These are phyloP conservation scores for Talaromyces sp. DNA, from an alignment of 2,329 filamentous ascomycete genomes.

Conservation along the genomic window DNA sequence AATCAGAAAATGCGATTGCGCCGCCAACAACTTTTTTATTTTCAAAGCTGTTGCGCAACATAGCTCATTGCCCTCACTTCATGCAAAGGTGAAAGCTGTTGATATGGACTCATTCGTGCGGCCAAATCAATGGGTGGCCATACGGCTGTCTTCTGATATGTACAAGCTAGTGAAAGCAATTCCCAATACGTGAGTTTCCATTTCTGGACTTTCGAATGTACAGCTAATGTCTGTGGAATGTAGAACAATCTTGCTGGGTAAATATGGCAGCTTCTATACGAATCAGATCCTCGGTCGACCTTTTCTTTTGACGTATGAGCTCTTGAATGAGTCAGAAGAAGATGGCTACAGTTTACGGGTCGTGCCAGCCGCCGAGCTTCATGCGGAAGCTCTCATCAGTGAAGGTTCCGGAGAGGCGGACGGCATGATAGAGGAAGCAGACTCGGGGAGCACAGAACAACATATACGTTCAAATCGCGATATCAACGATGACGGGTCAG, in stretches of 20 bases:
- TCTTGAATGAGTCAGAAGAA: conserved; percentile 66
- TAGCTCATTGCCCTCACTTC: neutral
- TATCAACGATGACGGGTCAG: conserved; percentile 59
- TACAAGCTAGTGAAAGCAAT: conserved; percentile 57
- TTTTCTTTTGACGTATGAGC: conserved; percentile 86
- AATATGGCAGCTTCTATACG: conserved; percentile 85
- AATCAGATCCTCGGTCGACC: conserved; percentile 90
- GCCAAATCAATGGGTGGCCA: conserved; percentile 35
- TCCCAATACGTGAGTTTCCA: conserved; percentile 60
- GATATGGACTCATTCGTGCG: conserved; percentile 40
- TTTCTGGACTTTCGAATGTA: conserved; percentile 22
- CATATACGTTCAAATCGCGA: conserved; percentile 61
- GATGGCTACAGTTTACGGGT: conserved; percentile 66
- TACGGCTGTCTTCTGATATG: conserved; percentile 52
- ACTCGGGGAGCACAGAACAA: conserved; percentile 32
- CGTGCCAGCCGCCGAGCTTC: conserved; percentile 74
- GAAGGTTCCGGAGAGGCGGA: conserved; percentile 38
- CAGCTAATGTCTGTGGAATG: conserved; percentile 12
- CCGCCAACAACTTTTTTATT: neutral
- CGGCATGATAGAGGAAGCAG: conserved; percentile 35
- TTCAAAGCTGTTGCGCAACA: neutral
- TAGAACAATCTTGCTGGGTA: conserved; percentile 82
- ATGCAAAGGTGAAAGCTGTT: neutral
- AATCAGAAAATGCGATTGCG: conserved; percentile 7
- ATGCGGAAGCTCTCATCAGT: conserved; percentile 67